Conservation (phyloP, 169 alveolate genomes). For the Plasmodium malariae region DNA sequence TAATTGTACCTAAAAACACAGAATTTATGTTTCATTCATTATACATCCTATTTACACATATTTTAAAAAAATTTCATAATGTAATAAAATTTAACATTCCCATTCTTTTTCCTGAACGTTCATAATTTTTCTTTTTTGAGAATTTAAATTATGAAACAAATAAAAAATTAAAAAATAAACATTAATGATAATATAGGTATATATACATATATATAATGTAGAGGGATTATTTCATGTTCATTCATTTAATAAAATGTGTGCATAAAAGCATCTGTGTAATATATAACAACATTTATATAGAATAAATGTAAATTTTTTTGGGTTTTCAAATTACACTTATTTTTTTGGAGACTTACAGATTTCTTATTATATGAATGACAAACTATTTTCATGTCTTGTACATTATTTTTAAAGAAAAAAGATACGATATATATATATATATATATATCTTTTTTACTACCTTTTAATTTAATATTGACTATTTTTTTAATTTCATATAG, state of each 20-base stretch:
- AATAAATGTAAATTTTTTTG: not conserved
- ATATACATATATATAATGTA: too few species aligned
- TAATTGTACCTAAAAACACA: not conserved
- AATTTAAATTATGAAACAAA: conserved; percentile 1
- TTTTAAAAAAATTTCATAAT: not conserved
- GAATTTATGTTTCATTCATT: too few species aligned
- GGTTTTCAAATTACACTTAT: not conserved
- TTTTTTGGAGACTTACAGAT: not conserved
- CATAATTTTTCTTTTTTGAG: conserved; percentile 9
- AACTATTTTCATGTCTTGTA: too few species aligned
- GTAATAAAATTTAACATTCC: conserved; percentile 4
- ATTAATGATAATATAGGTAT: not conserved
- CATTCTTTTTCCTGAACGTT: conserved; percentile 8
- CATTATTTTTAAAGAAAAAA: too few species aligned
- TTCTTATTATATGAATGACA: not conserved
- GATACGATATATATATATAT: too few species aligned
- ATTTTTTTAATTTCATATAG: too few species aligned
- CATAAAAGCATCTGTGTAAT: conserved; percentile 10
- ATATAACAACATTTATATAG: not conserved
- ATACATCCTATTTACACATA: not conserved
- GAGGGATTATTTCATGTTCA: too few species aligned
- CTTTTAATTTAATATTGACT: too few species aligned
- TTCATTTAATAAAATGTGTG: conserved; percentile 3
- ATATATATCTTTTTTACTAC: too few species aligned
- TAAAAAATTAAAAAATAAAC: not conserved